Percentiles rank a stretch among this genome's conserved stretches.
Conservation (phyloP, 352 stramenopile species). For the Globisporangium barbulae region DNA sequence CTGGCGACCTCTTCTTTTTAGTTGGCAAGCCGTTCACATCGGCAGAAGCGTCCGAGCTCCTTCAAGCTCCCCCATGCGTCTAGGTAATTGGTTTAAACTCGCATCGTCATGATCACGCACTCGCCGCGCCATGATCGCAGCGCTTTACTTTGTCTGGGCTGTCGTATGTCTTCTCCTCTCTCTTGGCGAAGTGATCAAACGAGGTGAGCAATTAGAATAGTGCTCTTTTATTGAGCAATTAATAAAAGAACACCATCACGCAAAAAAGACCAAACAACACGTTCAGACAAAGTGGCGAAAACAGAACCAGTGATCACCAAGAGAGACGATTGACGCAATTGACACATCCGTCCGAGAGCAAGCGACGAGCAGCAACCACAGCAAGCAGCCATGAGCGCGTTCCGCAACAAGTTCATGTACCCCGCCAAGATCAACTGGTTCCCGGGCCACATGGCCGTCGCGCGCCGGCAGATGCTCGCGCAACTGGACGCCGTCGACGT, state of each 20-base stretch:
- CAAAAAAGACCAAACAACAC: too few species aligned
- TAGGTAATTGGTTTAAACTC: too few species aligned
- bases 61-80: not conserved
- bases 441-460: conserved; percentile 81
- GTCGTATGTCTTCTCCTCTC: too few species aligned
- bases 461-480: conserved; percentile 75
- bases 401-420: conserved; percentile 76
- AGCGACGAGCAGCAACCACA: conserved; percentile 1
- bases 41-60: conserved; percentile 18
- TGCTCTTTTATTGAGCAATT: too few species aligned
- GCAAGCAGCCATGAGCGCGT: conserved; percentile 42
- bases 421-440: conserved; percentile 88
- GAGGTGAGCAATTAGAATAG: too few species aligned
- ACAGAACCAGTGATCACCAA: too few species aligned
- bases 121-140: too few species aligned
- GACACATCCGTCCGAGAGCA: not conserved
- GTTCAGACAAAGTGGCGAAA: too few species aligned
- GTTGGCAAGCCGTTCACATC: conserved; percentile 66
- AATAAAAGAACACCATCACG: too few species aligned
- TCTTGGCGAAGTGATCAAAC: not conserved
- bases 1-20: conserved; percentile 62
- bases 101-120: too few species aligned
- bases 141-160: too few species aligned
- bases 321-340: not conserved
- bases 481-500: conserved; percentile 82